These are phyloP conservation scores for Cryptococcus neoformans DNA, from an alignment of 1,284 basidiomycete species.

Conservation along the genomic window DNA sequence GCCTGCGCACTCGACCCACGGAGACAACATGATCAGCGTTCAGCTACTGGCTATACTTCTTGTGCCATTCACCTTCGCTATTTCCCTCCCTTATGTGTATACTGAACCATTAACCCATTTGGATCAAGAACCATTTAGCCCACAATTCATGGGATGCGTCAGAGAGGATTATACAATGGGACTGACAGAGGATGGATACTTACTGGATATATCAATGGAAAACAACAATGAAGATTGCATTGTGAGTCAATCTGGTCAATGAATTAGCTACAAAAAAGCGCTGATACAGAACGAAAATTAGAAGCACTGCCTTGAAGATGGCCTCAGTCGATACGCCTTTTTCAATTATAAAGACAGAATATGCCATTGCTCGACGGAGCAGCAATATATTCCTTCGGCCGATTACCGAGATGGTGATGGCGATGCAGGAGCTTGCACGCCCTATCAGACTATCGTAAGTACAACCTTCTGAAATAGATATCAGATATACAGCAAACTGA, in stretches of 20 bases:
- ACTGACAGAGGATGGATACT: not conserved
- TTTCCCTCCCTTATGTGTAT: too few relatives aligned
- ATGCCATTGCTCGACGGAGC: not conserved
- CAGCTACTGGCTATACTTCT: too few relatives aligned
- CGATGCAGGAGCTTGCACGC: not conserved
- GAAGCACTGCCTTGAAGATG: not conserved
- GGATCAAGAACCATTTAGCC: not conserved
- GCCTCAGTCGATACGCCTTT: slow-evolving; percentile 1
- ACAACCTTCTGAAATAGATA: not conserved
- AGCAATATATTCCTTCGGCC: not conserved
- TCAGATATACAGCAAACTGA: not conserved
- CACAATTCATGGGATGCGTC: not conserved
- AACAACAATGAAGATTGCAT: not conserved
- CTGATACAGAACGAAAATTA: not conserved
- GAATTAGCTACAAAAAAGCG: not conserved
- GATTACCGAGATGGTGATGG: not conserved
- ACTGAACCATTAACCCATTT: too few relatives aligned
- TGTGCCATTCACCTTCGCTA: too few relatives aligned
- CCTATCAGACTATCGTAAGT: slow-evolving; percentile 2
- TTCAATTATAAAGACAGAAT: not conserved
- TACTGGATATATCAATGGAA: not conserved
- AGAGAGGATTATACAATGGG: not conserved
- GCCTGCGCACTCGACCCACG: too few relatives aligned
- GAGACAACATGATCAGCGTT: too few relatives aligned
- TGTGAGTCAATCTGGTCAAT: not conserved